Evolutionary conservation across 2,329 filamentous ascomycete genomes (phyloP).

Genomic region (Clarireedia homoeocarpa): DNA sequence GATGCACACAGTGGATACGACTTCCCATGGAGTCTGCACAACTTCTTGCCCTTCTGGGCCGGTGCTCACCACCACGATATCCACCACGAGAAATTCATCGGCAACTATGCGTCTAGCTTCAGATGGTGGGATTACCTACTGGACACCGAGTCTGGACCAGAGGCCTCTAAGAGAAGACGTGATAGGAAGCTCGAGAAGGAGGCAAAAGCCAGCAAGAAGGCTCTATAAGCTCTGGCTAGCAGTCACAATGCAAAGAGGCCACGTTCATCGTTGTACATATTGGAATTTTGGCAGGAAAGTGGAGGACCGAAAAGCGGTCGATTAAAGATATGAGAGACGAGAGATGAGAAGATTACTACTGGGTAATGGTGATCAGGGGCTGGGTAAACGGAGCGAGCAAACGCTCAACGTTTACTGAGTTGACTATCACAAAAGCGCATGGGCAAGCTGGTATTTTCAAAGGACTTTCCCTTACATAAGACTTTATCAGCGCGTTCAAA

Average conservation of each 20-base stretch:
- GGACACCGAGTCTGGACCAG: conserved; percentile 87
- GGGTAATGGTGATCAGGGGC: not conserved
- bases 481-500: too few species aligned
- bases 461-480: too few species aligned
- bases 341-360: not conserved
- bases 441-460: too few species aligned
- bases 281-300: too few species aligned
- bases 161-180: conserved; percentile 75
- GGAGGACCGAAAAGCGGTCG: too few species aligned
- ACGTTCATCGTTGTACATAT: not conserved
- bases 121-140: conserved; percentile 96
- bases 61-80: conserved; percentile 94
- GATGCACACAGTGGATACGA: conserved; percentile 97
- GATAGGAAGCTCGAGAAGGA: conserved; percentile 63
- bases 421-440: not conserved
- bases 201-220: conserved; percentile 47
- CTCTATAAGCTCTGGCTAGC: conserved; percentile 18
- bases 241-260: not conserved
- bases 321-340: not conserved
- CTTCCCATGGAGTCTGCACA: conserved; percentile 93
- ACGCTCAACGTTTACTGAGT: not conserved
- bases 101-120: conserved; percentile 97
- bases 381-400: not conserved
- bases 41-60: conserved; percentile 96
- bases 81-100: conserved; percentile 97